A percentile compares a stretch with the other conserved stretches of the same genome.
Conservation (phyloP, 257 asterid genomes). For the Capsicum pubescens region DNA sequence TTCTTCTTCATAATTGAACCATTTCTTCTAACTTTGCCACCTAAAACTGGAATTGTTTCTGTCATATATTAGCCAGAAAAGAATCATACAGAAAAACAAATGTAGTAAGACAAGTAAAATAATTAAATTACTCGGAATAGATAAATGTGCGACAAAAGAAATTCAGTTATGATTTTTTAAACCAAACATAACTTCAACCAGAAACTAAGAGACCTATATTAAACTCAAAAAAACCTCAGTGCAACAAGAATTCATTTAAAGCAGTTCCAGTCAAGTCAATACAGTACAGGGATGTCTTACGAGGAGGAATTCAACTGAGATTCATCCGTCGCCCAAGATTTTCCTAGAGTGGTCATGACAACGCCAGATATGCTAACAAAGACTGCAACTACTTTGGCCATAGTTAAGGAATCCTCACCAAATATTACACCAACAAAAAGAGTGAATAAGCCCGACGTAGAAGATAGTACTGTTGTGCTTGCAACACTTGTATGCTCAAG, state of each 20-base stretch:
- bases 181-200: conserved; percentile 15
- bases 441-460: conserved; percentile 96
- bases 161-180: not conserved
- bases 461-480: conserved; percentile 93
- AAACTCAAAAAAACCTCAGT: not conserved
- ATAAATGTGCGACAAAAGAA: not conserved
- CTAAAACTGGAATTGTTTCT: not conserved
- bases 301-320: conserved; percentile 57
- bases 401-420: conserved; percentile 89
- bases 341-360: conserved; percentile 91
- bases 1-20: not conserved
- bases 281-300: conserved; percentile 52
- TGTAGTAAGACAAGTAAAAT: not conserved
- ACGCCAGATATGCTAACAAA: conserved; percentile 94
- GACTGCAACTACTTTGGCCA: conserved; percentile 84
- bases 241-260: not conserved
- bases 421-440: conserved; percentile 86
- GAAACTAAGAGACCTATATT: not conserved
- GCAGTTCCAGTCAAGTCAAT: conserved; percentile 11
- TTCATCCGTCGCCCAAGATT: conserved; percentile 98
- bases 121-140: not conserved
- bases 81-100: not conserved
- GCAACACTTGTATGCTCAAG: conserved; percentile 99
- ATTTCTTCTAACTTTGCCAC: conserved; percentile 8
- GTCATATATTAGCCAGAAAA: conserved; percentile 8